phyloP scores from a whole-genome alignment of 1,284 basidiomycete genomes.

The Cryptococcus sp. region DNA sequence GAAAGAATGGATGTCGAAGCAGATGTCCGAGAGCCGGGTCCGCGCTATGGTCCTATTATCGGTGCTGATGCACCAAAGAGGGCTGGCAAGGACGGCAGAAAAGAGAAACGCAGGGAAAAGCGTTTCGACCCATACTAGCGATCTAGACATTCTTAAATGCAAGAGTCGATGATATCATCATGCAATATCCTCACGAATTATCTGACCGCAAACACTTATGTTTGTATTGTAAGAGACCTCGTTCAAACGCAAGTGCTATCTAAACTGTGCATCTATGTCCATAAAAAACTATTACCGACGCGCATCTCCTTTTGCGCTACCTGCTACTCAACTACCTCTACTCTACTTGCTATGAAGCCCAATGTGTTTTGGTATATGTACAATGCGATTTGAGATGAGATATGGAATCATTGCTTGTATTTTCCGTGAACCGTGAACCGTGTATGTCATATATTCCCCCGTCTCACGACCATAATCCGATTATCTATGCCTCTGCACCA shows the following conservation, averaged over 20 bases:
- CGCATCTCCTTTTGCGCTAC: no score
- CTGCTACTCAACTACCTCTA: no score
- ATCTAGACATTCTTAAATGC: no score
- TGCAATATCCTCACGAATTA: no score
- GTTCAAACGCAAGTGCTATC: no score
- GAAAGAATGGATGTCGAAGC: constrained; percentile 20
- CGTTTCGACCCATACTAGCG: constrained; percentile 20
- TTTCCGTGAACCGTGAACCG: background rate
- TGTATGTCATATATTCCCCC: background rate
- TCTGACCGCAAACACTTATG: no score
- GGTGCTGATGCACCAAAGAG: constrained; percentile 9
- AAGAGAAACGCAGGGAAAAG: constrained; percentile 19
- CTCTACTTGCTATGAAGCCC: no score
- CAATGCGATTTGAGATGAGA: constrained; percentile 9
- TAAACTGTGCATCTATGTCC: no score
- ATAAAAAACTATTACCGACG: no score
- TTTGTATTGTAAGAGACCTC: no score
- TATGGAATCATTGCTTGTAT: background rate
- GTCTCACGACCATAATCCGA: background rate
- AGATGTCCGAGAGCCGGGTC: constrained; percentile 17
- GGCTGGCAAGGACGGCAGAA: constrained; percentile 9
- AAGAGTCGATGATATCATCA: no score
- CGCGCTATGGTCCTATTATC: constrained; percentile 26
- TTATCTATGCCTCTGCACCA: background rate
- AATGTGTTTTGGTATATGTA: constrained; percentile 9